A percentile compares a stretch with the other conserved stretches of the same genome.
These are phyloP conservation scores for Millerozyma miso DNA, from an alignment of 805 yeast genomes.

Conservation along the genomic window DNA sequence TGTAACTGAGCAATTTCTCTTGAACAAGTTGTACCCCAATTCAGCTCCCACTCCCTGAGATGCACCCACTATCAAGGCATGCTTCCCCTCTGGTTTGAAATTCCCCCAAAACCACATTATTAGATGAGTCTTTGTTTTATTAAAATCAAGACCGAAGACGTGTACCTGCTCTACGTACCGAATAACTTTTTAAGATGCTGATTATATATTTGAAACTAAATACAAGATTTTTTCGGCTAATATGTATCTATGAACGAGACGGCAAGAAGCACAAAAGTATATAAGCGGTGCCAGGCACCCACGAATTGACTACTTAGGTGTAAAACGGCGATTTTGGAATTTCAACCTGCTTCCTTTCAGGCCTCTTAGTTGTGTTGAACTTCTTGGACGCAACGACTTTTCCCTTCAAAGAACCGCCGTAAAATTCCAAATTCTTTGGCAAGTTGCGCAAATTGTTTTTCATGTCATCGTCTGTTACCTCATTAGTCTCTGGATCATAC, in stretches of 20 bases:
- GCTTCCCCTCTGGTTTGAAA: constrained; percentile 40
- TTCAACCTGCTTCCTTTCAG: constrained; percentile 10
- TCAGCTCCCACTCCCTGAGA: constrained; percentile 92
- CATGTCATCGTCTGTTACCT: constrained; percentile 19
- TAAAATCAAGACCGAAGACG: no score
- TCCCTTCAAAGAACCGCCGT: constrained; percentile 22
- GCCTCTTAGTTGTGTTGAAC: constrained; percentile 28
- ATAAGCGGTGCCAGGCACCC: no score
- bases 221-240: not conserved
- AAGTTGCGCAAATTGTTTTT: constrained; percentile 27
- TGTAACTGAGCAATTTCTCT: constrained; percentile 58
- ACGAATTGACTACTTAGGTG: no score
- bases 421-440: constrained; percentile 25
- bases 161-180: no score
- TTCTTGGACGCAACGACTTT: constrained; percentile 29
- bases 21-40: constrained; percentile 56
- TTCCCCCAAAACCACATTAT: constrained; percentile 7
- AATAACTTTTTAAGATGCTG: not conserved
- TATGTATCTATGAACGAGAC: not conserved
- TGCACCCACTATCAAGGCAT: constrained; percentile 83
- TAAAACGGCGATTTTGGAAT: constrained; percentile 34
- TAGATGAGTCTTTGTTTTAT: no score
- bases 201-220: not conserved
- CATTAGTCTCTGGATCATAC: constrained; percentile 25
- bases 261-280: no score